phyloP scores from a whole-genome alignment of 2,329 filamentous ascomycete genomes.

The Elsinoe australis region DNA sequence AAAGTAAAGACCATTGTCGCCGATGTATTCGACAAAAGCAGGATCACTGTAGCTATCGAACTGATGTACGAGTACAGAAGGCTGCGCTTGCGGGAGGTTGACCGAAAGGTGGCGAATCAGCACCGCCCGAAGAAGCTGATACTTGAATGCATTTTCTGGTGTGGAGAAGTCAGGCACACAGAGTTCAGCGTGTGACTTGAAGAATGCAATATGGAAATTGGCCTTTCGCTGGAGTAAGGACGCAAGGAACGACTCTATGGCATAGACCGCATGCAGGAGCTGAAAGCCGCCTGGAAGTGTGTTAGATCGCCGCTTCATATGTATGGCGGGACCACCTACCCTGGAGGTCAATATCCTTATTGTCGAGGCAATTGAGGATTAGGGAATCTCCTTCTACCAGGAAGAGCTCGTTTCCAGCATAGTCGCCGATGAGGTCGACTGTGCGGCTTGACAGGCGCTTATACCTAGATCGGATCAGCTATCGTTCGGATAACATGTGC shows the following conservation, averaged over 20 bases:
- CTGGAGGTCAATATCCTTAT: constrained; percentile 56
- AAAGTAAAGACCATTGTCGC: constrained; percentile 52
- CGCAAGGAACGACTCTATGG: constrained; percentile 58
- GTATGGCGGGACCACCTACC: neutral
- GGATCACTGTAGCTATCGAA: constrained; percentile 17
- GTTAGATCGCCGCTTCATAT: too few species aligned
- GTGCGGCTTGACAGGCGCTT: constrained; percentile 37
- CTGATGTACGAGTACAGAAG: constrained; percentile 31
- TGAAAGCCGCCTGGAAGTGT: constrained; percentile 52
- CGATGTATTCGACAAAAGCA: constrained; percentile 51
- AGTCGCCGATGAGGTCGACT: constrained; percentile 66
- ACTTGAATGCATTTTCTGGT: constrained; percentile 41
- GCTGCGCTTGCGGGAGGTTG: constrained; percentile 35
- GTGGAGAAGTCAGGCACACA: constrained; percentile 46
- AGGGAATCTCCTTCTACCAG: constrained; percentile 66
- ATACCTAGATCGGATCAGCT: constrained; percentile 27
- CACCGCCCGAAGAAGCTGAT: constrained; percentile 53
- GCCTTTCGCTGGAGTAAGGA: constrained; percentile 57
- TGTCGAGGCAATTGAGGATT: constrained; percentile 56
- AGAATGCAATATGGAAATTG: constrained; percentile 65
- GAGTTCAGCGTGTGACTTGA: constrained; percentile 49
- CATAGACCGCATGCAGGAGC: constrained; percentile 61
- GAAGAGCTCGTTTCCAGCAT: constrained; percentile 65
- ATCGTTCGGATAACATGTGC: neutral
- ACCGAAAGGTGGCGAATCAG: constrained; percentile 56